phyloP scores from a whole-genome alignment of 208 protist genomes.

The Jaenimonas drosophilae region DNA sequence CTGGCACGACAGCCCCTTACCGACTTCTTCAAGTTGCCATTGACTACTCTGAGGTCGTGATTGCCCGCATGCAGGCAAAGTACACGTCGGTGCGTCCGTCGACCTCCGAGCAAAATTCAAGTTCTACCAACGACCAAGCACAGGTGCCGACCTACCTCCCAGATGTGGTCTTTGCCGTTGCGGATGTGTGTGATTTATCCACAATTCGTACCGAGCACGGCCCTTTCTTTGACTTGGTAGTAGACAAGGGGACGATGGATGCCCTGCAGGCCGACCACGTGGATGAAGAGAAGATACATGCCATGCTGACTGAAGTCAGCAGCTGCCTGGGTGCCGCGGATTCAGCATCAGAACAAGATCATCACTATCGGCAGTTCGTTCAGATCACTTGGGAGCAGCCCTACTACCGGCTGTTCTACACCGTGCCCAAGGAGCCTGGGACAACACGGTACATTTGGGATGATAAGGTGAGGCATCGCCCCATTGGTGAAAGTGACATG shows the following conservation, averaged over 20 bases:
- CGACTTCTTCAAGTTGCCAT: conserved; percentile 64
- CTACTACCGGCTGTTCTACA: conserved; percentile 64
- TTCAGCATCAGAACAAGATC: not conserved
- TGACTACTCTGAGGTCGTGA: conserved; percentile 73
- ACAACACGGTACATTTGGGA: conserved; percentile 54
- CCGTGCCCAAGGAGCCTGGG: conserved; percentile 16
- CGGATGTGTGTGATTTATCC: conserved; percentile 63
- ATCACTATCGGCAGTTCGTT: conserved; percentile 36
- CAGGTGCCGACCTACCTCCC: conserved; percentile 8
- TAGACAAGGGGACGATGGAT: conserved; percentile 87
- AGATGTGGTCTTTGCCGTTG: conserved; percentile 56
- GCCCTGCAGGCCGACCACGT: conserved; percentile 59
- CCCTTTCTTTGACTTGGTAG: conserved; percentile 57
- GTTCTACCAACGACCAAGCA: too few relatives aligned
- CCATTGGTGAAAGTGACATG: conserved; percentile 70
- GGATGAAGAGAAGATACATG: conserved; percentile 31
- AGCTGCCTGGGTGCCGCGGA: conserved; percentile 24
- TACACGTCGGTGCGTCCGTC: conserved; percentile 19
- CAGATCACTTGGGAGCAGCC: conserved; percentile 82
- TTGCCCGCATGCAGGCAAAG: conserved; percentile 52
- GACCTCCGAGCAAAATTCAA: too few relatives aligned
- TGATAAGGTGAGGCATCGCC: conserved; percentile 19
- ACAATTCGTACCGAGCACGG: conserved; percentile 21
- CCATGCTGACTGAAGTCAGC: conserved; percentile 60
- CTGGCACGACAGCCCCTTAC: conserved; percentile 19